Evolutionary conservation across 345 rosid species (phyloP).

Genomic region (Mercurialis annua): DNA sequence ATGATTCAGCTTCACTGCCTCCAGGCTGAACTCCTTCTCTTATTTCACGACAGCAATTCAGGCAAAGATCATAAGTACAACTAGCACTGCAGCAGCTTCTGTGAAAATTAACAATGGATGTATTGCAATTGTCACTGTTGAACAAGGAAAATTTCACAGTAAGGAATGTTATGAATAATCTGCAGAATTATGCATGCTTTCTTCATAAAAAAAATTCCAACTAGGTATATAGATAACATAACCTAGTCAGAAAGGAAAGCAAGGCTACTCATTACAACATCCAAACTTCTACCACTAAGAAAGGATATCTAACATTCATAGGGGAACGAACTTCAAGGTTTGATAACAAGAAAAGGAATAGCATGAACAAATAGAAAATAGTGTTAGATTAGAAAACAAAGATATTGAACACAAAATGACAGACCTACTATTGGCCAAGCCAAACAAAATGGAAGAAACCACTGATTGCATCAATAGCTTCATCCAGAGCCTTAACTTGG

Average conservation of each 20-base stretch:
- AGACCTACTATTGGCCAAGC: neutral
- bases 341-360: neutral
- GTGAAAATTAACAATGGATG: constrained; percentile 49
- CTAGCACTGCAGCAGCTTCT: constrained; percentile 42
- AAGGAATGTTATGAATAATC: constrained; percentile 5
- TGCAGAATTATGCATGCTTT: neutral
- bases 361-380: neutral
- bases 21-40: constrained; percentile 30
- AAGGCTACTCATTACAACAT: constrained; percentile 6
- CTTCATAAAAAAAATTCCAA: too few species aligned
- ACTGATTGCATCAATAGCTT: neutral
- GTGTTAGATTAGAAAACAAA: constrained; percentile 1
- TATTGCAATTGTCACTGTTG: constrained; percentile 54
- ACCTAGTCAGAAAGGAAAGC: constrained; percentile 1
- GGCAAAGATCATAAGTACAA: constrained; percentile 56
- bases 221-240: neutral
- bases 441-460: neutral
- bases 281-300: constrained; percentile 9
- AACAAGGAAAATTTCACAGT: constrained; percentile 16
- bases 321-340: neutral
- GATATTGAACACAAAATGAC: neutral
- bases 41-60: constrained; percentile 49
- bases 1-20: constrained; percentile 20
- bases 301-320: neutral
- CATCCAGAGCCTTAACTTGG: neutral